Base-by-base conservation (phyloP, 2,329 filamentous ascomycete genomes). In the Neofusicoccum laricinum region DNA sequence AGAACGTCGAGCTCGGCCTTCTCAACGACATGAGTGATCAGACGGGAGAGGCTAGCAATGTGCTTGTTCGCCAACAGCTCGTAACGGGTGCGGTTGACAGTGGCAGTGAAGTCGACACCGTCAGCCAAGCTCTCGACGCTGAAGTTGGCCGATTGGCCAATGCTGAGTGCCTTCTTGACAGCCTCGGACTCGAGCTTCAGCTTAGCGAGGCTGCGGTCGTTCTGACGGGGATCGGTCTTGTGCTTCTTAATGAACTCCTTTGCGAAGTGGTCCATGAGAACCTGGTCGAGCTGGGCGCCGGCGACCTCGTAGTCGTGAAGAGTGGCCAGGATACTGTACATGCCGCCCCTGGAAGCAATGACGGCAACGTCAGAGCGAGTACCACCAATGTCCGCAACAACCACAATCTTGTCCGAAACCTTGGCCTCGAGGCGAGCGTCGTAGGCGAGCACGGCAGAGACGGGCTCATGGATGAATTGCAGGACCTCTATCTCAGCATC, bases 191-290 rank as follows among this genome's bases (percentile, higher is more conserved):
- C 95, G 53, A 93, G 85, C 79, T 92, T 94, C 69, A 99, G 84
- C 85, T 98, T 99, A 67, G 95, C 93, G 71, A 97, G 81, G 72
- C 90, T 90, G 72, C 89, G 89, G 63, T 89, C 84, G 76, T 95
- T 92, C 74, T 89, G 85, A 70, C 93, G 87, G 21, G 95, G 95
- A 78, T 98, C 95, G 65, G 70, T 72, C 81, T 89, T 90, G 86
- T 98, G 87, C 85, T 96, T 97, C 87, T 99, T 98, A 75, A 95
- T 86, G 81, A 99, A 99, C 80, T 99, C 95, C 85, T 99, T 99
- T 71, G 94, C 91, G 71, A 98, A 97, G 84, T 97, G 90, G 77
- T 99, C 94, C 76, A 97, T 91, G 65, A 99, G 85, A 57, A 94
- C 90, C 77, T 95, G 86, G 82, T 99, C 95, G 64, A 99, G 85